phyloP scores from a whole-genome alignment of 2,329 filamentous ascomycete genomes.

The Penicillium sp. region DNA sequence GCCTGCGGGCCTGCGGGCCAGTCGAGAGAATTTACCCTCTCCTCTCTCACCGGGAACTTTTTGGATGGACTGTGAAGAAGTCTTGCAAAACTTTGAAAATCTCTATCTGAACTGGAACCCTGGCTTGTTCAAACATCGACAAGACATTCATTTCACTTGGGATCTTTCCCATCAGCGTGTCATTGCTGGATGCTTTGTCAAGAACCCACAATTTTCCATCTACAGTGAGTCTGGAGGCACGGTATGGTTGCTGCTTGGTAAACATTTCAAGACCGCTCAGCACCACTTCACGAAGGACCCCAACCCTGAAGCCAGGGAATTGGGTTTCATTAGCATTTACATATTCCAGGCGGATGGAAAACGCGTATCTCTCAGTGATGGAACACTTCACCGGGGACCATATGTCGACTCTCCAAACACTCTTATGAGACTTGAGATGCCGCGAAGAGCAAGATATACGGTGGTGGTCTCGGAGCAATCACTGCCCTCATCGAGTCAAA shows the following conservation, averaged over 20 bases:
- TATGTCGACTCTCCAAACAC: slow-evolving; percentile 95
- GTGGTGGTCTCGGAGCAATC: slow-evolving; percentile 79
- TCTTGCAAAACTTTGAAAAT: slow-evolving; percentile 91
- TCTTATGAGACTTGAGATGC: slow-evolving; percentile 72
- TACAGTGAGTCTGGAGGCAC: slow-evolving; percentile 59
- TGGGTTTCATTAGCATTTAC: slow-evolving; percentile 87
- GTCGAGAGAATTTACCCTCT: slow-evolving; percentile 17
- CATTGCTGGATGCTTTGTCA: slow-evolving; percentile 74
- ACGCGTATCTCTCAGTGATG: slow-evolving; percentile 74
- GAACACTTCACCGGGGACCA: slow-evolving; percentile 73
- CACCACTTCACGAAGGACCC: slow-evolving; percentile 46
- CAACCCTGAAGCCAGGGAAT: slow-evolving; percentile 54
- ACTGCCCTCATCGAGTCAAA: slow-evolving; percentile 72
- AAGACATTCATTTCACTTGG: slow-evolving; percentile 93
- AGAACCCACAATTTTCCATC: slow-evolving; percentile 65
- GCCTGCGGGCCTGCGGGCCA: slow-evolving; percentile 33
- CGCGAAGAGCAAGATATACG: slow-evolving; percentile 58
- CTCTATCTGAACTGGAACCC: slow-evolving; percentile 99
- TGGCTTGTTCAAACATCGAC: slow-evolving; percentile 74
- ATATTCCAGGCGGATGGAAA: slow-evolving; percentile 74
- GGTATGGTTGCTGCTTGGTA: slow-evolving; percentile 83
- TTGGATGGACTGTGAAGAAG: slow-evolving; percentile 88
- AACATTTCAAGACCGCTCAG: slow-evolving; percentile 78
- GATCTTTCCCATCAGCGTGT: slow-evolving; percentile 57
- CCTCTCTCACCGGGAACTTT: slow-evolving; percentile 71